These are phyloP conservation scores for Neonectria coccinea DNA, from an alignment of 2,329 filamentous ascomycete species.

Conservation along the genomic window DNA sequence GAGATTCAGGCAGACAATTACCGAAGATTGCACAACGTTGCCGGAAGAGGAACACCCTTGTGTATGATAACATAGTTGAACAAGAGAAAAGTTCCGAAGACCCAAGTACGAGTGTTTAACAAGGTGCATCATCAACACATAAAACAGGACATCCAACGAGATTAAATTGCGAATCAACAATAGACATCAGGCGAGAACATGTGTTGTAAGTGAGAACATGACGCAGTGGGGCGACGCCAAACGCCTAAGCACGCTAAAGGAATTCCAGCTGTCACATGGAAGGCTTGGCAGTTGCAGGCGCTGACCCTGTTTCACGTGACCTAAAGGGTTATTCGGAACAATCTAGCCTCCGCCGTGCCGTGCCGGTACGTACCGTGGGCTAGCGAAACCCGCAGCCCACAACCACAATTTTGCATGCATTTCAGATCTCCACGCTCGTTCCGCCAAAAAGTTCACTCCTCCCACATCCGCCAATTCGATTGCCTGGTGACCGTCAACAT, in stretches of 20 bases:
- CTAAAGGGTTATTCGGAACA: slow-evolving; percentile 42
- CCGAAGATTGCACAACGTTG: neutral
- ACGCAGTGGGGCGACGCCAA: no score
- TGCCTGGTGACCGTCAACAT: slow-evolving; percentile 61
- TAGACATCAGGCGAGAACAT: no score
- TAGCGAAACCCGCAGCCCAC: slow-evolving; percentile 53
- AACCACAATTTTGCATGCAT: slow-evolving; percentile 55
- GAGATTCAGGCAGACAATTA: neutral
- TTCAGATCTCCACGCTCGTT: slow-evolving; percentile 49
- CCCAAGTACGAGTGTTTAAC: neutral
- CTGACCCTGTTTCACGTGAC: slow-evolving; percentile 30
- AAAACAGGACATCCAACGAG: neutral
- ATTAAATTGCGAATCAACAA: no score
- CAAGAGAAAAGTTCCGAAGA: neutral
- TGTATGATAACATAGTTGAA: neutral
- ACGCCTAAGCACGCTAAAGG: no score
- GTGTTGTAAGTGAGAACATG: neutral
- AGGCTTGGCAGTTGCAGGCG: neutral
- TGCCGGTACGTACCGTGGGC: slow-evolving; percentile 50
- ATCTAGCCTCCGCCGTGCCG: slow-evolving; percentile 44
- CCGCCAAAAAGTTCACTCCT: slow-evolving; percentile 53
- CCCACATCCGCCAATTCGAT: slow-evolving; percentile 58
- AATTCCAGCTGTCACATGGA: neutral
- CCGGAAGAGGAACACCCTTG: neutral
- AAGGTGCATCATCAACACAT: neutral